These are phyloP conservation scores for Paraleonurus japonicus DNA, from an alignment of 257 asterid genomes.

Conservation along the genomic window DNA sequence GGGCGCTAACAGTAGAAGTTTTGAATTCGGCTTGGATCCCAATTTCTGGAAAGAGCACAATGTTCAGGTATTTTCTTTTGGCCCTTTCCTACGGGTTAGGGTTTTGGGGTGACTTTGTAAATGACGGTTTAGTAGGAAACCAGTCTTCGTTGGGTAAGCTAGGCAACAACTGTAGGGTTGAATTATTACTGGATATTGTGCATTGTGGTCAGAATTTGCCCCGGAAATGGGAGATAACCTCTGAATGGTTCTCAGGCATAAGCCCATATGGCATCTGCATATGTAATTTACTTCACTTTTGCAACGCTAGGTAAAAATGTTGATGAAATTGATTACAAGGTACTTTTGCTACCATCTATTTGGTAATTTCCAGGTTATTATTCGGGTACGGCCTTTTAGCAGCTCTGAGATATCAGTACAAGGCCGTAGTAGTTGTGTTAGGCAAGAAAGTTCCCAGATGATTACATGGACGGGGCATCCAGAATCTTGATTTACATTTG, in stretches of 20 bases:
- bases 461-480: conserved; percentile 90
- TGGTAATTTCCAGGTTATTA: conserved; percentile 62
- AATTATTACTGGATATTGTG: background rate
- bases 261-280: background rate
- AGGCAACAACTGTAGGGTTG: too few relatives aligned
- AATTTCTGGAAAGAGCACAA: conserved; percentile 85
- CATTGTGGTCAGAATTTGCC: background rate
- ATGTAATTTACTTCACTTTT: background rate
- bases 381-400: conserved; percentile 85
- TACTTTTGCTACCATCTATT: background rate
- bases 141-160: too few relatives aligned
- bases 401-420: conserved; percentile 71
- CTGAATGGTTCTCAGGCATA: background rate
- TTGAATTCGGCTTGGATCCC: conserved; percentile 74
- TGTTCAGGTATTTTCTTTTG: conserved; percentile 57
- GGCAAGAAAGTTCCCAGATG: conserved; percentile 85
- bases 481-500: conserved; percentile 86
- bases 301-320: background rate
- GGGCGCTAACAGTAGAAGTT: conserved; percentile 33
- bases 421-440: conserved; percentile 73
- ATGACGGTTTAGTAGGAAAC: too few relatives aligned
- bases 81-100: background rate
- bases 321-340: background rate
- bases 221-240: background rate
- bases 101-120: background rate